Base-by-base conservation (phyloP, 495 filamentous ascomycete genomes). In the Saxophila tyrrhenica region DNA sequence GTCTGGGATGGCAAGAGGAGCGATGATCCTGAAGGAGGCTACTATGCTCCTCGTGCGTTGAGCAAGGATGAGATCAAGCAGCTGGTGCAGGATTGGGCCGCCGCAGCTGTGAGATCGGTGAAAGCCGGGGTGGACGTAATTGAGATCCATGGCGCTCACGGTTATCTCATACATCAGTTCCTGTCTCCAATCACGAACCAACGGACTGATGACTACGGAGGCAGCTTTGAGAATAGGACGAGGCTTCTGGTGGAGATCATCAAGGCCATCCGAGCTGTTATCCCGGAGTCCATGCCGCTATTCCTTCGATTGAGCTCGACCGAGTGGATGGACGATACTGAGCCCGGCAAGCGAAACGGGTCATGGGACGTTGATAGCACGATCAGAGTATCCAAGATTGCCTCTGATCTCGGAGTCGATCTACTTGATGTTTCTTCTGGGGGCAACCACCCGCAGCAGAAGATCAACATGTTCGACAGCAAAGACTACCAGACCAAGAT, bases 351-450 rank as follows among this genome's bases (percentile, higher is more conserved):
- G 2, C 67, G 70, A 45, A 58, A 67, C 8, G 78, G 78, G 11
- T 75, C 76, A 39, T 90, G 86, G 87, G 76, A 78, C 29, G 62
- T 88, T 35, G 69, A 76, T 23, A 69, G 85, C 38, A 84, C 76
- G 21, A 73, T 81, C 48, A 59, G 65, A 55, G 72, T 94, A 1
- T 82, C 84, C 15, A 77, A 78, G 58, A 63, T 83, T 23, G 73
- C 89, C 0, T 76, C 83, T 0, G 78, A 75, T 9, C 67, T 77
- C 1, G 86, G 82, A 2, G 73, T 94, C 22, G 87, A 91, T 67
- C 65, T 91, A 2, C 67, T 91, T 16, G 87, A 94, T 66, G 80
- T 89, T 44, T 83, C 78, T 55, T 81, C 81, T 0, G 84, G 76
- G 3, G 87, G 84, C 15, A 82, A 83, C 58, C 78, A 81, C 66